Base-by-base conservation (phyloP, 2,329 filamentous ascomycete species). In the Amesomyces nigricolor region DNA sequence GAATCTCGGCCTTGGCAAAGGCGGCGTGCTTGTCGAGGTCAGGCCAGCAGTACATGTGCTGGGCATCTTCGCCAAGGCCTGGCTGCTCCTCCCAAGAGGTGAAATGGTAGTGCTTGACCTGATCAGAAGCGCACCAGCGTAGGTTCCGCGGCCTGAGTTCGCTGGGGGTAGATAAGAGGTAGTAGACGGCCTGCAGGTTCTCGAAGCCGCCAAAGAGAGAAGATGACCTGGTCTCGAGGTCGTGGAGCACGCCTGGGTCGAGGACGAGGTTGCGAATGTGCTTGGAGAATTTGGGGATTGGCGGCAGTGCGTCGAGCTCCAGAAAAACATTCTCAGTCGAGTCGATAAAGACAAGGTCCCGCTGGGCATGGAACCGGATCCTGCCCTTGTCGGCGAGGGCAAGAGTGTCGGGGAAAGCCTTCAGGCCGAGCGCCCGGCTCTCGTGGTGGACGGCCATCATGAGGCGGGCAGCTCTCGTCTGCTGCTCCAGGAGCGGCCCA, bases 341-440 rank as follows among this genome's bases (percentile, higher is more conserved):
- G 4, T 32, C 40, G 5, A 54, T 11, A 3, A 62, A 59, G 14
- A 71, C 51, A 1, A 73, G 46, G 45, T 73, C 71, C 10, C 47
- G 64, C 3, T 63, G 51, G 17, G 60, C 59, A 26, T 68, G 60
- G 53, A 67, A 71, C 19, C 66, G 65, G 45, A 72, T 3, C 2
- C 60, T 11, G 17, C 43, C 51, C 0, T 29, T 26, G 46, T 58
- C 58, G 0, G 17, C 53, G 35, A 69, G 42, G 16, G 47, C 8
- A 4, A 72, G 53, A 4, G 50, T 60, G 51, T 73, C 64, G 0
- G 71, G 71, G 45, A 72, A 68, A 7, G 58, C 56, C 38, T 56
- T 62, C 29, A 70, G 56, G 2, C 65, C 71, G 5, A 70, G 54
- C 8, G 54, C 38, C 13, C 70, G 70, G 55, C 67, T 70, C 62